Conservation (phyloP, 176 grass and related monocot species). For the Urochloa ruziziensis region DNA sequence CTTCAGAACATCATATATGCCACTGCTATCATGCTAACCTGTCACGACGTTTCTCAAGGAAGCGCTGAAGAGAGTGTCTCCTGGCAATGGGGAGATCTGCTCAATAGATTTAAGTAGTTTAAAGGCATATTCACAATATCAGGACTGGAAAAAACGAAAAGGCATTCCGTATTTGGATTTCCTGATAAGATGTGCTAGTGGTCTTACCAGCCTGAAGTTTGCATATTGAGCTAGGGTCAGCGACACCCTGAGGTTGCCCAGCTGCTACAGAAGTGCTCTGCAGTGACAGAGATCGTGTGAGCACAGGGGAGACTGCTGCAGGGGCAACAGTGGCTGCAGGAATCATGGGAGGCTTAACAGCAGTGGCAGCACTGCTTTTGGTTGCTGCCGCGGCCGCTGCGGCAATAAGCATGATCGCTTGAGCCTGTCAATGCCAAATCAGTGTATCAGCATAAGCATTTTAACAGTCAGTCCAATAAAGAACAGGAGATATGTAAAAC, state of each 20-base stretch:
- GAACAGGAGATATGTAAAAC: background rate
- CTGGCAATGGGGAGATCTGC: slow-evolving; percentile 92
- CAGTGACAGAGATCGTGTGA: slow-evolving; percentile 72
- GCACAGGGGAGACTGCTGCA: slow-evolving; percentile 41
- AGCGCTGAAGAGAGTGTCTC: slow-evolving; percentile 88
- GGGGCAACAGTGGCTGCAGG: background rate
- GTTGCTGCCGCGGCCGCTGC: slow-evolving; percentile 38
- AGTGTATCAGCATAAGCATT: slow-evolving; percentile 4
- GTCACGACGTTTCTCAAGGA: slow-evolving; percentile 93
- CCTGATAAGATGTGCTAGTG: background rate
- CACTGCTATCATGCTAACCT: slow-evolving; percentile 56
- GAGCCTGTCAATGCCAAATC: slow-evolving; percentile 58
- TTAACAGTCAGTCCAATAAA: background rate
- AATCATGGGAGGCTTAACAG: slow-evolving; percentile 39
- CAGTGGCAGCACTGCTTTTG: slow-evolving; percentile 27
- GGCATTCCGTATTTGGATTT: background rate
- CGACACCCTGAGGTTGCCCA: slow-evolving; percentile 44
- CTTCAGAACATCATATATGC: background rate
- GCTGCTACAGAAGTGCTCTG: slow-evolving; percentile 68
- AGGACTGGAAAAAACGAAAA: background rate
- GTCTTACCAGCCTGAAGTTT: slow-evolving; percentile 86
- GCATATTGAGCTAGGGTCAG: slow-evolving; percentile 57
- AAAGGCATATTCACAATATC: background rate
- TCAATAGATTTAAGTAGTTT: slow-evolving; percentile 3
- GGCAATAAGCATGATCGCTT: slow-evolving; percentile 96